Evolutionary conservation across 768 basidiomycete genomes (phyloP).

Genomic region (Tremella mesenterica): DNA sequence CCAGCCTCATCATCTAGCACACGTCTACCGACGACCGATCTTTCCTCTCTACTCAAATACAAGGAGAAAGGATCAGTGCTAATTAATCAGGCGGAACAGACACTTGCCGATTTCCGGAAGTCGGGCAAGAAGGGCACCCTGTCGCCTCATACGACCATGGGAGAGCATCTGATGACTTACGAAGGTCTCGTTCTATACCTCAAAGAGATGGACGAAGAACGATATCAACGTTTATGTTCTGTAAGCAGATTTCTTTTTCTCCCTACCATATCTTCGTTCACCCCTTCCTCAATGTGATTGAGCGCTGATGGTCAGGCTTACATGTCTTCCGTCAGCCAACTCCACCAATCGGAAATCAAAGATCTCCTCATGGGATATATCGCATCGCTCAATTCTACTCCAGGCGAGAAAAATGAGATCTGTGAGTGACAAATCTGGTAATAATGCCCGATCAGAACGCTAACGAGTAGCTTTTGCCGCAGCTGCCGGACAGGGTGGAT

Average conservation of each 20-base stretch:
- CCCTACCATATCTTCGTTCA: neutral
- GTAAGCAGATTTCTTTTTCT: constrained; percentile 49
- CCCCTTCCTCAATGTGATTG: neutral
- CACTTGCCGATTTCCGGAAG: constrained; percentile 40
- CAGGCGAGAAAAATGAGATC: constrained; percentile 63
- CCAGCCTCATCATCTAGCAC: neutral
- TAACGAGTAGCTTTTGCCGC: constrained; percentile 31
- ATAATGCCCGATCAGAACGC: neutral
- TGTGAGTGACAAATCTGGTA: constrained; percentile 52
- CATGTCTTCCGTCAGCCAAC: constrained; percentile 72
- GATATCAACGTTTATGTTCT: constrained; percentile 82
- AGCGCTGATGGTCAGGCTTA: constrained; percentile 57
- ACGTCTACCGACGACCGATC: neutral
- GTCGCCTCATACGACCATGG: constrained; percentile 58
- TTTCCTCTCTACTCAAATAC: constrained; percentile 29
- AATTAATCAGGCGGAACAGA: constrained; percentile 44
- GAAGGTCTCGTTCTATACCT: constrained; percentile 82
- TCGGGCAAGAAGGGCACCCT: constrained; percentile 48
- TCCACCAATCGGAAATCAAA: constrained; percentile 74
- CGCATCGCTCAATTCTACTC: constrained; percentile 55
- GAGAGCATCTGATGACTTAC: constrained; percentile 77
- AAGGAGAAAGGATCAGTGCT: constrained; percentile 44
- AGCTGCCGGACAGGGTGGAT: constrained; percentile 36
- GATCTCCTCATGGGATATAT: constrained; percentile 57
- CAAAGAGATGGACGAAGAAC: constrained; percentile 87